Base-by-base conservation (phyloP, 495 filamentous ascomycete species). In the Chaetomium fimeti region DNA sequence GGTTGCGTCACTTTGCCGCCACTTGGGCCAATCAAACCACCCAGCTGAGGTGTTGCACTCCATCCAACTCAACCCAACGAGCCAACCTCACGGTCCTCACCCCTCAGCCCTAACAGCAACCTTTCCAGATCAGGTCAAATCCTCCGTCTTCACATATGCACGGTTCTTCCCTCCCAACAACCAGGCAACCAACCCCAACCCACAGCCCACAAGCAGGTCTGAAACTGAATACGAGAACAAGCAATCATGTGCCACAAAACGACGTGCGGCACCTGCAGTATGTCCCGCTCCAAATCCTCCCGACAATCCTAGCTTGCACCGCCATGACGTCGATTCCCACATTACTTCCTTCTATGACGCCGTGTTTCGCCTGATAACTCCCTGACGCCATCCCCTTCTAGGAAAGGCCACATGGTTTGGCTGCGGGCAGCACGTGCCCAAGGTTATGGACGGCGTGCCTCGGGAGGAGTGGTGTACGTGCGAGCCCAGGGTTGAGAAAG, bases 401-500 rank as follows among this genome's bases (percentile, higher is more conserved):
- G 89, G 83, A 60, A 88, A 90, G 65, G 73, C 76, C 61, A 84
- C 87, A 55, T 92, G 89, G 89, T 81, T 75, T 66, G 89, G 89
- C 61, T 92, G 90, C 76, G 89, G 89, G 48, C 73, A 45, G 29
- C 89, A 92, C 69, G 81, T 92, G 54, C 81, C 88, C 18, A 74
- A 68, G 2, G 88, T 91, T 13, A 84, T 92, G 79, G 88, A 89
- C 70, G 57, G 71, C 0, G 73, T 91, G 27, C 82, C 87, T 3
- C 75, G 80, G 36, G 70, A 77, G 15, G 76, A 89, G 29, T 82
- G 89, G 75, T 92, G 89, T 70, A 78, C 79, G 6, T 91, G 88
- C 63, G 72, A 78, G 60, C 86, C 87, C 15, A 83, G 83, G 72
- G 81, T 88, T 16, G 82, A 86, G 69, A 77, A 75, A 13, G 81